Evolutionary conservation across 345 rosid genomes (phyloP), one percentile per base, ranked within the genome.

Genomic region (Pistacia integerrima): DNA sequence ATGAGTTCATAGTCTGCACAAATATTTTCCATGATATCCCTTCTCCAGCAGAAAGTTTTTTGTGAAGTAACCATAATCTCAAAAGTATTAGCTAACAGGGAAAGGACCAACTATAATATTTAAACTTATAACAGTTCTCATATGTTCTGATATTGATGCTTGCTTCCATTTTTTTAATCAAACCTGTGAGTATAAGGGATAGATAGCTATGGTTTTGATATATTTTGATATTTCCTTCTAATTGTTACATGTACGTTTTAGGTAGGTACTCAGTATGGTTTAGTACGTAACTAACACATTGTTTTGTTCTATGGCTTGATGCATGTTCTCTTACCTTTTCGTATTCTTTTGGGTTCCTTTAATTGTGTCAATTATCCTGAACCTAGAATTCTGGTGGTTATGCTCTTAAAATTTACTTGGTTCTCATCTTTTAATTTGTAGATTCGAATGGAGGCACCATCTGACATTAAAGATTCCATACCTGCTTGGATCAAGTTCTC

Each of bases 401-500:
- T 73, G 55, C 59, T 68, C 49, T 72, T 12, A 60, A 38, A 72
- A 49, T 30, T 30, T 64, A 66, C 62, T 72, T 51, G 62, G 30
- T 61, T 51, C 63, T 78, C 60, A 72, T 52, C 71, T 56, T 81
- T 69, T 62, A n/a, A 74, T 72, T 0, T 82, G 79, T 84, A 96
- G 99, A 91, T 96, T 83, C 93, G 87, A 66, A 93, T 96, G 99
- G 92, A 93, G 59, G 92, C 99, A 69, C 97, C 94, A 75, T 88
- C 97, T 84, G 99, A 97, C 70, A 73, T 92, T 51, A 96, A 96
- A 82, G 98, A 96, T 78, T 93, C 98, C 48, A 92, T 96, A 86
- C 99, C 99, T 78, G 99, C 99, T 80, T 96, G 99, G 99, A 93
- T 96, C 74, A 93, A 92, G 86, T 96, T 88, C 83, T 88, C 98